phyloP scores from a whole-genome alignment of 345 rosid genomes.

The Hypericum perforatum region DNA sequence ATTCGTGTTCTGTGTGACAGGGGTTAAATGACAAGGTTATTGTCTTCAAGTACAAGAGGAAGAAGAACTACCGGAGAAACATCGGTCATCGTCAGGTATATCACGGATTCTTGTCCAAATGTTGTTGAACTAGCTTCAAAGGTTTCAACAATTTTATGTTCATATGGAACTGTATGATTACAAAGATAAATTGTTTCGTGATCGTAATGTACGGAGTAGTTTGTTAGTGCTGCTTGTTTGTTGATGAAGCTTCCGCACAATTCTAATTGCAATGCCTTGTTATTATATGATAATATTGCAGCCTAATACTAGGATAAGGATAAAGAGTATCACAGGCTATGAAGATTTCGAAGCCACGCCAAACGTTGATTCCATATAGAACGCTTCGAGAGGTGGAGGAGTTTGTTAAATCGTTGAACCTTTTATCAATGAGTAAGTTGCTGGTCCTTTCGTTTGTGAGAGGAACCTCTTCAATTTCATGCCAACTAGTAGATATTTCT shows the following conservation, averaged over 20 bases:
- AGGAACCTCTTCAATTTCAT: no score
- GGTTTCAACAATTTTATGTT: neutral
- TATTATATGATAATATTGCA: conserved; percentile 23
- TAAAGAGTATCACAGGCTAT: conserved; percentile 75
- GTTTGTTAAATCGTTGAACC: conserved; percentile 3
- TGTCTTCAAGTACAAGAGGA: conserved; percentile 88
- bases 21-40: conserved; percentile 71
- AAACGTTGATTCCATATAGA: conserved; percentile 11
- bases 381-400: neutral
- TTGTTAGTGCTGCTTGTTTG: neutral
- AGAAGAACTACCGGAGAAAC: conserved; percentile 90
- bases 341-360: conserved; percentile 61
- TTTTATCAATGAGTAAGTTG: neutral
- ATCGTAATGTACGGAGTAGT: no score
- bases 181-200: no score
- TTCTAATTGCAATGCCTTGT: neutral
- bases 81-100: conserved; percentile 95
- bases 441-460: no score
- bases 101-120: neutral
- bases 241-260: neutral
- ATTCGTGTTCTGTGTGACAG: conserved; percentile 27
- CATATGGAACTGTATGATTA: neutral
- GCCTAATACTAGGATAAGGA: conserved; percentile 86
- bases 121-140: neutral
- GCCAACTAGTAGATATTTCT: no score